Evolutionary conservation across 257 asterid genomes (phyloP).

Genomic region (Plectranthus barbatus): DNA sequence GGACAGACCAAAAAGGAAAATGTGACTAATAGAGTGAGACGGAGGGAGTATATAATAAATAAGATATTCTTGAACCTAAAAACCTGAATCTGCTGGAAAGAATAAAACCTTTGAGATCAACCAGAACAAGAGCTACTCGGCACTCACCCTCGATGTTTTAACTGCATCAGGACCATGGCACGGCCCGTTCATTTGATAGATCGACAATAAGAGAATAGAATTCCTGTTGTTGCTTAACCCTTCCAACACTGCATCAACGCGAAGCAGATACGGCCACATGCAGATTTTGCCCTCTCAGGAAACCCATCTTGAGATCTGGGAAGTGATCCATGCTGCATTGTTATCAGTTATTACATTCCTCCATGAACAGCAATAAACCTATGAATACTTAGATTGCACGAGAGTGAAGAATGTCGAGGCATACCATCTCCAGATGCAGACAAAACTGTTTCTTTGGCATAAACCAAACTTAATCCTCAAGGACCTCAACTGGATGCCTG

Average conservation of each 20-base stretch:
- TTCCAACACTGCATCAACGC: neutral
- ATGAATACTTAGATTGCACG: neutral
- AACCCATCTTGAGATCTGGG: neutral
- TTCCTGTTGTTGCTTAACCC: too few relatives aligned
- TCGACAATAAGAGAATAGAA: neutral
- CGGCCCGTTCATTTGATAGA: neutral
- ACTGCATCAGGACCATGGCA: too few relatives aligned
- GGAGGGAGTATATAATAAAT: too few relatives aligned
- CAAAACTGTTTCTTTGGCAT: neutral
- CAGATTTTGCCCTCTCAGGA: neutral
- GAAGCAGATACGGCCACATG: neutral
- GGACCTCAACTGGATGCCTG: neutral
- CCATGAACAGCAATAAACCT: neutral
- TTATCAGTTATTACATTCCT: neutral
- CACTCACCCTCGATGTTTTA: too few relatives aligned
- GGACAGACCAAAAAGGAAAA: too few relatives aligned
- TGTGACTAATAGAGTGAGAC: too few relatives aligned
- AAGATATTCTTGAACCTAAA: too few relatives aligned
- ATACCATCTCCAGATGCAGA: neutral
- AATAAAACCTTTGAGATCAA: too few relatives aligned
- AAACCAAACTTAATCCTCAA: neutral
- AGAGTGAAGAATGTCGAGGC: neutral
- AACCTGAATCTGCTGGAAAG: too few relatives aligned
- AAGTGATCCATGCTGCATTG: constrained; percentile 2
- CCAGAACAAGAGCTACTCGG: too few relatives aligned